Evolutionary conservation across 306 rosid genomes (phyloP).

Genomic region (Ormosia semicastrata): DNA sequence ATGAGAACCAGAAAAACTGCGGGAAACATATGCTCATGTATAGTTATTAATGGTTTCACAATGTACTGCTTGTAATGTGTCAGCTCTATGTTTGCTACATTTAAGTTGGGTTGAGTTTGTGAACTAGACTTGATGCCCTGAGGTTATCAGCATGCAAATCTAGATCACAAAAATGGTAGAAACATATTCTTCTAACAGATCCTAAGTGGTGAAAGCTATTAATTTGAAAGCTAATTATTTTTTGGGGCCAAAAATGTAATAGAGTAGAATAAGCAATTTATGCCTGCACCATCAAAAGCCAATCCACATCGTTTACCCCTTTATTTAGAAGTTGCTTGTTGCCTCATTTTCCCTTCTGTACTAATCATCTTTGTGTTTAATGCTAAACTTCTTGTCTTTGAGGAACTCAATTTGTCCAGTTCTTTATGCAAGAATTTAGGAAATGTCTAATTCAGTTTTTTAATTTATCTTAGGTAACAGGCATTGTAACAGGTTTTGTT

Average conservation of each 20-base stretch:
- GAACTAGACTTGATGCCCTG: not conserved
- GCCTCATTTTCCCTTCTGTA: not conserved
- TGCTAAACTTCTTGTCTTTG: not conserved
- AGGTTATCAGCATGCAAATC: not conserved
- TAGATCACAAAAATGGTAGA: not conserved
- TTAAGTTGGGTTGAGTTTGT: not conserved
- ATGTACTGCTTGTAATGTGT: not conserved
- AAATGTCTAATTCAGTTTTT: slow-evolving; percentile 19
- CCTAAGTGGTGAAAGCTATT: not conserved
- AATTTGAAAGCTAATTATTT: not conserved
- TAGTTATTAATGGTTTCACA: not conserved
- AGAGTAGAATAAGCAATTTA: not conserved
- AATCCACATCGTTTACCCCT: not conserved
- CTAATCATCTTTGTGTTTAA: not conserved
- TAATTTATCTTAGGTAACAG: slow-evolving; percentile 66
- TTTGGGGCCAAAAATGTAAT: too few relatives aligned
- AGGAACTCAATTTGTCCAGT: not conserved
- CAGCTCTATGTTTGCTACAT: not conserved
- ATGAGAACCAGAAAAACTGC: not conserved
- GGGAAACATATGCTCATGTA: not conserved
- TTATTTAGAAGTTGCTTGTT: not conserved
- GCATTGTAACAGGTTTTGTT: slow-evolving; percentile 90
- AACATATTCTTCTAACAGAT: not conserved
- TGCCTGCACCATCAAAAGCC: not conserved
- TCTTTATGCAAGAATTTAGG: slow-evolving; percentile 17